These are phyloP conservation scores for Pichia nanzhaoensis DNA, from an alignment of 805 yeast species.

Conservation along the genomic window DNA sequence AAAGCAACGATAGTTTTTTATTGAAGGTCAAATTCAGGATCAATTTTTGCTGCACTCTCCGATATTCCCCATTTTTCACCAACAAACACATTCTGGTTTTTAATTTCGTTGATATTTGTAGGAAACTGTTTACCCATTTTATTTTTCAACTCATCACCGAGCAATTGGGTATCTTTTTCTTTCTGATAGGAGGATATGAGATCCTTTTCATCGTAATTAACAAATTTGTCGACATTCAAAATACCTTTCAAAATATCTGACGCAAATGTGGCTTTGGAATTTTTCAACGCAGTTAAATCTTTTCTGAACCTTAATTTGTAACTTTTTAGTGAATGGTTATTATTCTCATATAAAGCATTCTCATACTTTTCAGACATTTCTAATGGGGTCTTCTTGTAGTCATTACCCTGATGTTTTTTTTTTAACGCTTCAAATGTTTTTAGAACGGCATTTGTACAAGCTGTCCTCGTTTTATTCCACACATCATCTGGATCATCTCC, in stretches of 20 bases:
- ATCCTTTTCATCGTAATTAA: conserved; percentile 17
- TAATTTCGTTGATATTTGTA: conserved; percentile 23
- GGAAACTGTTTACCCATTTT: conserved; percentile 23
- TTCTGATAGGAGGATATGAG: conserved; percentile 26
- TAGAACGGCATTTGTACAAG: conserved; percentile 20
- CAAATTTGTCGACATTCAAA: conserved; percentile 20
- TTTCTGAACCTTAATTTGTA: conserved; percentile 28
- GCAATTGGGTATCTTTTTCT: conserved; percentile 24
- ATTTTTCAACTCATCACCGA: conserved; percentile 27
- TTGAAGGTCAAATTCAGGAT: conserved; percentile 22
- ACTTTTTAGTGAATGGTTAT: conserved; percentile 14
- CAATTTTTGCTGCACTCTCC: conserved; percentile 31
- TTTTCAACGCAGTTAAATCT: conserved; percentile 27
- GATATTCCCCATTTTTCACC: conserved; percentile 32
- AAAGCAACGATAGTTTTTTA: not conserved
- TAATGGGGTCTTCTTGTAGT: conserved; percentile 1
- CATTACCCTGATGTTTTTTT: not conserved
- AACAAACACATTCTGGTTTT: conserved; percentile 22
- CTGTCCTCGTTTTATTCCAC: conserved; percentile 20
- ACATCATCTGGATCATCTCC: conserved; percentile 10
- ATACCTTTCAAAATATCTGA: conserved; percentile 17
- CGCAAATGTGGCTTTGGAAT: conserved; percentile 23
- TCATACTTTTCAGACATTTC: conserved; percentile 22
- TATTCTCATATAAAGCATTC: conserved; percentile 15
- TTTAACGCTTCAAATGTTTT: conserved; percentile 14